Base-by-base conservation (phyloP, 805 yeast genomes). In the Candida quercuum region DNA sequence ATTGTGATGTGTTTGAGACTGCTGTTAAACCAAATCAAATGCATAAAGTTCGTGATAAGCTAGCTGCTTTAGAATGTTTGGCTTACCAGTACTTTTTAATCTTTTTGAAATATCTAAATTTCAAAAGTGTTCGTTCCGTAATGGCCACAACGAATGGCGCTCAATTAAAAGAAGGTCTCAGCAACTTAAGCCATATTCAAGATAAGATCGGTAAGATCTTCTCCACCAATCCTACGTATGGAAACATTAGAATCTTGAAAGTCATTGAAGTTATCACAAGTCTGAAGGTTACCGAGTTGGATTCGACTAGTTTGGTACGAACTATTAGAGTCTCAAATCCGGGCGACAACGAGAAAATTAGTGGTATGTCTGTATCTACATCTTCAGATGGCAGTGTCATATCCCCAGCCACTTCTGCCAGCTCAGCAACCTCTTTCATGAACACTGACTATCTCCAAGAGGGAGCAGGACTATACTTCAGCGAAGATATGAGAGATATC, bases 21-120 rank as follows among this genome's bases (percentile, higher is more conserved):
- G 10, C 15, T 12, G 12, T 14, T 5, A 27, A 27, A 27, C 29
- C 24, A 6, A 23, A 29, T 12, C 20, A 38, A 9, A 13, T 45
- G 3, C 24, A 39, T 14, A 20, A 16, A 18, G 11, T 48, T 5
- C 34, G 51, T n/a, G 45, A 43, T 22, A 33, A 28, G 13, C 46
- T 46, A 18, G 36, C 50, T 1, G 24, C 37, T 0, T 18, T 46
- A 11, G 55, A 51, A 18, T 52, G 56, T 36, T 26, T 45, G 20
- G 11, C 45, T 13, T 48, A 46, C 32, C 57, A 49, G 26, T 46
- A 41, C 30, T 15, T 48, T 8, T 21, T 52, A 27, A 39, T 51
- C 9, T 51, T 48, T 25, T 25, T 51, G 31, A 51, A 43, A 37
- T 49, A 41, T 32, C 17, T 52, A 19, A 51, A 52, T 34, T 42